These are phyloP conservation scores for Nissolia schottii DNA, from an alignment of 306 rosid species.

Conservation along the genomic window DNA sequence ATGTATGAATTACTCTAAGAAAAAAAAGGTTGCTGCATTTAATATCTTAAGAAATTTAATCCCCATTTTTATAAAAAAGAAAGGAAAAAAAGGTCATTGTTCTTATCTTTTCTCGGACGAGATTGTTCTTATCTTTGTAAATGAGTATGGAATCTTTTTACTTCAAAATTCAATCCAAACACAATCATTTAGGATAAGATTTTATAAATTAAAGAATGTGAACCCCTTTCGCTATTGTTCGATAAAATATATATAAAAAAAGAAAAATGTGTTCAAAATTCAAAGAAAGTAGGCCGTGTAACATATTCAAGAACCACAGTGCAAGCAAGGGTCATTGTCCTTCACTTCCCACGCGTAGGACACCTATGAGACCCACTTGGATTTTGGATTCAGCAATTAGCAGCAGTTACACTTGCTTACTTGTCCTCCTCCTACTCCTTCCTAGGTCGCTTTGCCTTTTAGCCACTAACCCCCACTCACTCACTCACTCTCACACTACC, in stretches of 20 bases:
- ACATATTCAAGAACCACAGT: background rate
- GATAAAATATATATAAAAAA: no score
- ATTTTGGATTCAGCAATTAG: background rate
- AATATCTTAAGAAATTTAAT: no score
- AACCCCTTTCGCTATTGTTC: background rate
- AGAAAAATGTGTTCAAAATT: background rate
- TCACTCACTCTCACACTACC: background rate
- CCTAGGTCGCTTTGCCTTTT: constrained; percentile 13
- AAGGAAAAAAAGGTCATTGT: background rate
- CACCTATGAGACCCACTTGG: background rate
- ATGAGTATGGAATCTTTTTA: background rate
- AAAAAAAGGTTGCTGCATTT: no score
- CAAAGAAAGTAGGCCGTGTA: background rate
- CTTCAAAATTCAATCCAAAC: background rate
- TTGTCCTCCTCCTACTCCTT: no score
- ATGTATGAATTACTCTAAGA: no score
- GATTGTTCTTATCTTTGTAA: background rate
- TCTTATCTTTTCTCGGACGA: no score
- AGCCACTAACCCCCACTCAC: background rate
- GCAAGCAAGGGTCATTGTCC: background rate
- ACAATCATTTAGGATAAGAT: constrained; percentile 23
- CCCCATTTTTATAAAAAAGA: no score
- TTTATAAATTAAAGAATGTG: background rate
- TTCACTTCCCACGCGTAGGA: constrained; percentile 12
- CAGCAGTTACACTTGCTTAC: constrained; percentile 18